phyloP scores from a whole-genome alignment of 306 rosid species.

The Prunus persica region Prunus_persica_NCBIv2 NC_034009.1:40233501-40234000 shows the following conservation, averaged over 20 bases:
- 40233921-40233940: not conserved
- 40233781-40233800: slow-evolving; percentile 41
- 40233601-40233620: not conserved
- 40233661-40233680: not conserved
- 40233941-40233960: not conserved
- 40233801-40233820: slow-evolving; percentile 38
- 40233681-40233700: not conserved
- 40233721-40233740: not conserved
- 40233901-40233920: not conserved
- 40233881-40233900: not conserved
- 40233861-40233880: not conserved
- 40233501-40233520: not conserved
- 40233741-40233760: slow-evolving; percentile 11
- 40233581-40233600: not conserved
- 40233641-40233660: not conserved
- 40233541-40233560: not conserved
- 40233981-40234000: not conserved
- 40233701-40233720: not conserved
- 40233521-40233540: not conserved
- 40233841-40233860: slow-evolving; percentile 28
- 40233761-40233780: slow-evolving; percentile 35
- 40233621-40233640: not conserved
- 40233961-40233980: not conserved
- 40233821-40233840: slow-evolving; percentile 57
- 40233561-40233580: not conserved